Base-by-base conservation (phyloP, 2,329 filamentous ascomycete genomes). In the Coniochaeta prunicola region DNA sequence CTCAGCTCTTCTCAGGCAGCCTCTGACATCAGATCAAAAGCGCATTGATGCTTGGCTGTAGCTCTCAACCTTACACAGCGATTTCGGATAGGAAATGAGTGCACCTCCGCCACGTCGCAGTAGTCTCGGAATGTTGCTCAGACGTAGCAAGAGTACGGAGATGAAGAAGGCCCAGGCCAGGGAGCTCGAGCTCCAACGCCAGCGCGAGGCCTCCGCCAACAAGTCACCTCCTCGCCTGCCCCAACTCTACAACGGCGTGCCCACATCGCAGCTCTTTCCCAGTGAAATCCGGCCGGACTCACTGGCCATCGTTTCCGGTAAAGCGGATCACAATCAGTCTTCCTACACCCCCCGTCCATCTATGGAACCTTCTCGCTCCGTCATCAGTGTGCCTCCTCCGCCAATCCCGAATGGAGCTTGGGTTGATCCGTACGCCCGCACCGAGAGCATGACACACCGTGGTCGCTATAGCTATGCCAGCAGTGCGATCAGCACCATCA, bases 401-500 rank as follows among this genome's bases (percentile, higher is more conserved):
- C 84, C 86, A 1, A 76, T 88, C 57, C 84, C 84, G 53, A 82
- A 77, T 70, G 82, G 82, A 59, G 82, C 81, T 54, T 82, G 79
- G 67, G 80, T 83, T 63, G 91, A 96, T 67, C 89, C 90, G 15
- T 94, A 94, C 69, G 86, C 89, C 53, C 84, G 90, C 63, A 88
- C 89, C 36, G 91, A 96, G 78, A 97, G 93, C 80, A 97, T 97
- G 91, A 92, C 93, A 66, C 88, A 97, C 74, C 91, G 94, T 66
- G 92, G 93, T 61, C 89, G 94, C 64, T 96, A 96, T 76, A 97
- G 92, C 77, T 97, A 97, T 76, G 92, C 93, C 59, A 96, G 90
- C 77, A 96, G 90, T 74, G 89, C 90, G 58, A 84, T 93, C 65
- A 96, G 91, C 79, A 89, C 91, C 61, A 86, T 96, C 77, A 96